Conservation (phyloP, 352 stramenopile genomes). For the Globisporangium orthogonon region DNA sequence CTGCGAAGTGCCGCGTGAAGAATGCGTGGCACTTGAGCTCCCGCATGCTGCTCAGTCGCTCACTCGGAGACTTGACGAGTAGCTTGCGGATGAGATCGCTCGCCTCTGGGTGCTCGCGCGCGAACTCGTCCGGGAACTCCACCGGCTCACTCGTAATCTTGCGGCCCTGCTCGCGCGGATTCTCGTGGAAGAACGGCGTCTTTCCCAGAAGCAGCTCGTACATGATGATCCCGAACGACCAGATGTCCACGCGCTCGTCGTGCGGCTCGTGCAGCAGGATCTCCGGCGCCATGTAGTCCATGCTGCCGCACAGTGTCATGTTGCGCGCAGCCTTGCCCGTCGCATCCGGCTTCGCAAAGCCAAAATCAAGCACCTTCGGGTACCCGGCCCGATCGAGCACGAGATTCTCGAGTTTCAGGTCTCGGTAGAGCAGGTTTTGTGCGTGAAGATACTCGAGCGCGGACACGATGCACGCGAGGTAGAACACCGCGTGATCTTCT, state of each 20-base stretch:
- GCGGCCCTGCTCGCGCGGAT: conserved; percentile 67
- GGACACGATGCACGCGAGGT: conserved; percentile 84
- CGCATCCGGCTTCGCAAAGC: conserved; percentile 61
- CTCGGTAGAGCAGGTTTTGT: conserved; percentile 71
- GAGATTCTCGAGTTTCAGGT: conserved; percentile 90
- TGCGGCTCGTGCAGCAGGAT: conserved; percentile 55
- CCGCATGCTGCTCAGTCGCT: conserved; percentile 32
- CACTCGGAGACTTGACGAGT: conserved; percentile 47
- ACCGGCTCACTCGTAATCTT: conserved; percentile 65
- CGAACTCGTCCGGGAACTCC: conserved; percentile 61
- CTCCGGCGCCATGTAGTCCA: conserved; percentile 82
- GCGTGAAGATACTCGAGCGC: conserved; percentile 74
- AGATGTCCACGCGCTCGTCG: conserved; percentile 70
- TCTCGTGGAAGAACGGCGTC: conserved; percentile 86
- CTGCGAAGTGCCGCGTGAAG: conserved; percentile 35
- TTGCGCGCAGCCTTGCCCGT: conserved; percentile 40
- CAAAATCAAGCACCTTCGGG: conserved; percentile 77
- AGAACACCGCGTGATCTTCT: conserved; percentile 78
- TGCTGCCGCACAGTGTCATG: conserved; percentile 68
- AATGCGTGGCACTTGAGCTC: conserved; percentile 58
- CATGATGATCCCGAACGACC: conserved; percentile 80
- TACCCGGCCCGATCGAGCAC: conserved; percentile 87
- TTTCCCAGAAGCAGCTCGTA: conserved; percentile 82
- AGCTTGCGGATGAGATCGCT: conserved; percentile 53
- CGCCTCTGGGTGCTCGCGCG: conserved; percentile 36